phyloP scores from a whole-genome alignment of 768 basidiomycete species.

The Russula sp. region DNA sequence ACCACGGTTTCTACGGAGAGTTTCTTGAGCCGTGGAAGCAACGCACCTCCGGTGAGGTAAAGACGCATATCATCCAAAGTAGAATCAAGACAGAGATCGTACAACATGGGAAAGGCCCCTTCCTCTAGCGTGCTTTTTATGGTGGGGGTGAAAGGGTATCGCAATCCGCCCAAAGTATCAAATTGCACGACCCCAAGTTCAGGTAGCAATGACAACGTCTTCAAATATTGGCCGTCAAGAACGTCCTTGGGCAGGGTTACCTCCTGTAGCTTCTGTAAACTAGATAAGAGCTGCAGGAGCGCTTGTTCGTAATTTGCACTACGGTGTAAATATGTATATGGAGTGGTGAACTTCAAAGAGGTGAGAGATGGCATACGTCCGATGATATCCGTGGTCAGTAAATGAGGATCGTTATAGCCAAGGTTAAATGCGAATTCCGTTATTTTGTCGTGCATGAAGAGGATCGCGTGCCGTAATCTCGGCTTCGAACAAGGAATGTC shows the following conservation, averaged over 20 bases:
- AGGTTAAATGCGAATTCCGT: conserved; percentile 11
- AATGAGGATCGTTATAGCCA: not conserved
- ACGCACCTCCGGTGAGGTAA: conserved; percentile 16
- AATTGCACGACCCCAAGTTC: conserved; percentile 15
- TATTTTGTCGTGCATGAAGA: conserved; percentile 22
- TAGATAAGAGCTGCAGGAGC: conserved; percentile 7
- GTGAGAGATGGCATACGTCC: conserved; percentile 20
- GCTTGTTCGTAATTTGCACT: not conserved
- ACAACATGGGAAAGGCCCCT: conserved; percentile 15
- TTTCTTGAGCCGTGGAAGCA: conserved; percentile 11
- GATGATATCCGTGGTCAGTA: conserved; percentile 3
- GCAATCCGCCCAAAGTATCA: conserved; percentile 5
- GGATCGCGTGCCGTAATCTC: not conserved
- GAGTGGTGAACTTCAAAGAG: not conserved
- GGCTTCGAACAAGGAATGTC: not conserved
- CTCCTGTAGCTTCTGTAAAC: conserved; percentile 7
- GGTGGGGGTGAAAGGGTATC: not conserved
- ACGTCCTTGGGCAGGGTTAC: conserved; percentile 13
- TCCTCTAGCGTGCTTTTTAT: conserved; percentile 3
- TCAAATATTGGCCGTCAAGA: conserved; percentile 3
- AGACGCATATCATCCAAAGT: conserved; percentile 12
- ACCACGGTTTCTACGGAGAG: conserved; percentile 14
- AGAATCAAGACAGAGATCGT: conserved; percentile 19
- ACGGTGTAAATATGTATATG: not conserved
- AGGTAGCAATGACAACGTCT: conserved; percentile 10